Evolutionary conservation across 1,284 basidiomycete species (phyloP).

Genomic region (Pulchroboletus neoregius): DNA sequence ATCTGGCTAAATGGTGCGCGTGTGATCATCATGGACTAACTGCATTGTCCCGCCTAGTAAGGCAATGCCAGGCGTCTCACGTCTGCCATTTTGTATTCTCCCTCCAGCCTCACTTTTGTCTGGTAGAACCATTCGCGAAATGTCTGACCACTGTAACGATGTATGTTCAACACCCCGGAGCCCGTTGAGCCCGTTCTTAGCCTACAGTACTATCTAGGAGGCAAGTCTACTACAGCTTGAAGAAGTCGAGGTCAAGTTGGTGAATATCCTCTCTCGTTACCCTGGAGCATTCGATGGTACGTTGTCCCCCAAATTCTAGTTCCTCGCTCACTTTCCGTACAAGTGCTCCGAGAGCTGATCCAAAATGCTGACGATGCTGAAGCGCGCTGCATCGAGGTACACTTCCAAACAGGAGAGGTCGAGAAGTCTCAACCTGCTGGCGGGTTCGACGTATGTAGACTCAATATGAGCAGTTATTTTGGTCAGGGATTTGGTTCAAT

Average conservation of each 20-base stretch:
- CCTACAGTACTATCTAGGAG: neutral
- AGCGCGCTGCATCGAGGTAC: conserved; percentile 73
- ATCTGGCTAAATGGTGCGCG: too few relatives aligned
- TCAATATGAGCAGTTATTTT: neutral
- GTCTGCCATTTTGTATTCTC: neutral
- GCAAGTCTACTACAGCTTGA: neutral
- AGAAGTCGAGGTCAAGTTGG: conserved; percentile 20
- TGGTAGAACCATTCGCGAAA: neutral
- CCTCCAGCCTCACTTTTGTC: neutral
- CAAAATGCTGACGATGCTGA: conserved; percentile 95
- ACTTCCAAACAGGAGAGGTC: conserved; percentile 64
- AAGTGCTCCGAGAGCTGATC: conserved; percentile 86
- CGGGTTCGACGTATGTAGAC: conserved; percentile 1
- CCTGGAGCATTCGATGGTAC: conserved; percentile 21
- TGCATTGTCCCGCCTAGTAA: too few relatives aligned
- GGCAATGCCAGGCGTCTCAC: too few relatives aligned
- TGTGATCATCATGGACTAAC: too few relatives aligned
- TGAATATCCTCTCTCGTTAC: conserved; percentile 24
- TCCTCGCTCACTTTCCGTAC: too few relatives aligned
- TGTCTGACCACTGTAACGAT: neutral
- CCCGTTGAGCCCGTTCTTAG: too few relatives aligned
- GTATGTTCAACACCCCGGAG: conserved; percentile 7
- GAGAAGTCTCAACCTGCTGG: conserved; percentile 22
- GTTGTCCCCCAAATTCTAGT: neutral
- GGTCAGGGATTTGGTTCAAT: neutral